Base-by-base conservation (phyloP, 352 stramenopile species). In the Globisporangium heterothallicum region DNA sequence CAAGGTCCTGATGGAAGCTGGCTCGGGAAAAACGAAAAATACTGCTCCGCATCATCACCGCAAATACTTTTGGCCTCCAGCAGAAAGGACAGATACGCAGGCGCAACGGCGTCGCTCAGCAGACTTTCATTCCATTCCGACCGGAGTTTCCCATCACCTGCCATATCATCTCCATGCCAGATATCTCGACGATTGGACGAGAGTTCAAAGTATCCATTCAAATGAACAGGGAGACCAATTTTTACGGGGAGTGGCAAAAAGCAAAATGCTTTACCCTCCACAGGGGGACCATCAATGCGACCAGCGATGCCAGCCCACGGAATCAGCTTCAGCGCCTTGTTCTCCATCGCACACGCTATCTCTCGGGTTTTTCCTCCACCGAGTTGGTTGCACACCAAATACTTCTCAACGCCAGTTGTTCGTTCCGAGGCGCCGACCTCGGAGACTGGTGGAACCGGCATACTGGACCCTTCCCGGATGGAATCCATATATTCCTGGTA, bases 171-270 rank as follows among this genome's bases (percentile, higher is more conserved):
- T 18, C 82, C 82, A 35, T 83, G 74, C 82, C 82, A 93, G 48
- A 93, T 88, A 29, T 93, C 82, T 21, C 82, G 75, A 9, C 82
- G 75, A 70, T 93, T 93, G 6, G 82, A 93, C 7, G 82, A 91
- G n/a, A 97, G 58, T 57, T 97, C 90, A 66, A 97, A 97, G 69
- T 96, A 97, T 10, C 88, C 90, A 53, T 97, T 97, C 22, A 97
- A 59, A 56, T 97, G 90, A 24, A 97, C 84, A 10, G 87, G 83
- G 13, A 97, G 62, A 1, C 84, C 83, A 9, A 89, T 88, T 51
- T 77, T 75, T 18, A 97, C 87, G 21, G 91, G 91, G 48, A 97
- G 68, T n/a, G 91, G 91, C 14, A 97, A 64, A 45, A 97, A 97
- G 58, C 88, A 97, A 64, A 97, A 97, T 22, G 90, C 91, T 6